phyloP scores from a whole-genome alignment of 306 rosid species.

The Fragaria nilgerrensis region DNA sequence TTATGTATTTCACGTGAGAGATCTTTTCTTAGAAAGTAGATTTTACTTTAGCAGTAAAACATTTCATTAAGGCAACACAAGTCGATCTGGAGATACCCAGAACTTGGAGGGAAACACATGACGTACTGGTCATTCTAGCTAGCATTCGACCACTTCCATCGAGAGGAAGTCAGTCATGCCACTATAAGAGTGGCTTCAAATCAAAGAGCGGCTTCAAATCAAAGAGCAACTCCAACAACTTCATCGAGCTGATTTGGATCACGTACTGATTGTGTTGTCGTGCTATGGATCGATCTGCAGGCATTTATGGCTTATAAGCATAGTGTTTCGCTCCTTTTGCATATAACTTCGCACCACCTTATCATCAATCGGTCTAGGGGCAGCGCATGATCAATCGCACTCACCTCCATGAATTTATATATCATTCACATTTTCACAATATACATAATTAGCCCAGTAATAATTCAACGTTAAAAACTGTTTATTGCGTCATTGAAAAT shows the following conservation, averaged over 20 bases:
- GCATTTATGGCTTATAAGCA: slow-evolving; percentile 33
- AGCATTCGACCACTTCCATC: too few species aligned
- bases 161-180: neutral
- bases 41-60: too few species aligned
- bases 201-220: too few species aligned
- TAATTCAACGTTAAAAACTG: neutral
- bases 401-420: neutral
- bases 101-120: too few species aligned
- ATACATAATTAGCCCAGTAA: neutral
- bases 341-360: neutral
- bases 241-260: neutral
- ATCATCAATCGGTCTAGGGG: neutral
- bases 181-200: too few species aligned
- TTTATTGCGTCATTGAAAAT: too few species aligned
- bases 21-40: too few species aligned
- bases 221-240: too few species aligned
- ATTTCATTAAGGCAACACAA: too few species aligned
- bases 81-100: too few species aligned
- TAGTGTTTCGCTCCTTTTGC: slow-evolving; percentile 15
- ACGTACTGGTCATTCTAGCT: too few species aligned
- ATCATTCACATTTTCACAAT: neutral
- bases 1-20: neutral
- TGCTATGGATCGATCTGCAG: neutral
- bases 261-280: slow-evolving; percentile 3
- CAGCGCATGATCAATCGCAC: neutral